A percentile compares a stretch with the other conserved stretches of the same genome.
Conservation (phyloP, 2,329 filamentous ascomycete species). For the Gremmenia infestans region DNA sequence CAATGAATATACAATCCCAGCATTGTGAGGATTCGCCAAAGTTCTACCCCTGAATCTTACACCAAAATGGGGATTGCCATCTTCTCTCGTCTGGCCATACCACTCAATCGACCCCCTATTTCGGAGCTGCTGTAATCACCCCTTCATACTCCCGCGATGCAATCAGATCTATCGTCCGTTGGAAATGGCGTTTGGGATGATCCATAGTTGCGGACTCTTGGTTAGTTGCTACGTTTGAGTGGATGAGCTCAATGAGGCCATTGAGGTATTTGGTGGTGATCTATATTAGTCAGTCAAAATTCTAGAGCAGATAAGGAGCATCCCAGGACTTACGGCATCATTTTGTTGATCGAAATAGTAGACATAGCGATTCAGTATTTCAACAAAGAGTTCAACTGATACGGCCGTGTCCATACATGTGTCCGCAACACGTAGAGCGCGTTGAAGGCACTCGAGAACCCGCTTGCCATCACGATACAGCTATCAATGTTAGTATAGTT, state of each 20-base stretch:
- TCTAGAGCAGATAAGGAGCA: conserved; percentile 7
- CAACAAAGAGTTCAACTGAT: conserved; percentile 95
- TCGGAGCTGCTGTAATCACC: conserved; percentile 51
- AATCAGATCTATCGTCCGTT: conserved; percentile 93
- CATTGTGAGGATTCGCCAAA: conserved; percentile 7
- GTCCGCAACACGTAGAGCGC: conserved; percentile 90
- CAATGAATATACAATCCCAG: conserved; percentile 10
- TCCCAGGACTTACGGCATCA: conserved; percentile 62
- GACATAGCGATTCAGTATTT: conserved; percentile 96
- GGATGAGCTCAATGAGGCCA: conserved; percentile 94
- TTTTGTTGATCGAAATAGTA: conserved; percentile 99
- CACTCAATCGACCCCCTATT: conserved; percentile 32
- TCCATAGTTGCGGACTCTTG: conserved; percentile 79
- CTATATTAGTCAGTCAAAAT: conserved; percentile 32
- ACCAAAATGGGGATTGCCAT: conserved; percentile 7
- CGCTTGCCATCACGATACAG: conserved; percentile 96
- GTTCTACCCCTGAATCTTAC: conserved; percentile 15
- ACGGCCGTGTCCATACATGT: conserved; percentile 98
- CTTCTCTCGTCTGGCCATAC: neutral
- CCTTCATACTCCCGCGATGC: conserved; percentile 88
- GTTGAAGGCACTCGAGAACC: conserved; percentile 91
- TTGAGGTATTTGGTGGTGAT: conserved; percentile 97
- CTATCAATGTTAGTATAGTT: conserved; percentile 41
- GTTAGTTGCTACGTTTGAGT: conserved; percentile 87
- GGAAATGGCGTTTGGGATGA: conserved; percentile 87